Percentiles rank a stretch among this genome's conserved stretches.
These are phyloP conservation scores for Bisporella sp. DNA, from an alignment of 2,329 filamentous ascomycete species.

Conservation along the genomic window DNA sequence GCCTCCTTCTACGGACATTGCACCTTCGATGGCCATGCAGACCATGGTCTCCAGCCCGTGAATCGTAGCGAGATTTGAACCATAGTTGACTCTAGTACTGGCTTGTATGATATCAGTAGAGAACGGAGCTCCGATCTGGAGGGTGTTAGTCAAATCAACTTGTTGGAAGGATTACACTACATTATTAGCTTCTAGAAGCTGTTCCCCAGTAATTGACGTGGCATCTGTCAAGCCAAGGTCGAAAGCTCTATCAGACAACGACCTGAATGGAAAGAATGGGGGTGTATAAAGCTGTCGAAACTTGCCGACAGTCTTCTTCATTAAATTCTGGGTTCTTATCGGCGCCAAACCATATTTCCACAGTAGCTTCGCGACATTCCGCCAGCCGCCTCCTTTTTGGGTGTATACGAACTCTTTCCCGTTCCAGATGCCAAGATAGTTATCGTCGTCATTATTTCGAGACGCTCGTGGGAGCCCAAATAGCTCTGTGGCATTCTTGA, in stretches of 20 bases:
- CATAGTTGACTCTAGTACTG: slow-evolving; percentile 90
- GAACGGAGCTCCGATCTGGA: slow-evolving; percentile 57
- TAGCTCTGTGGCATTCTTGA: slow-evolving; percentile 63
- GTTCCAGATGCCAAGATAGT: slow-evolving; percentile 75
- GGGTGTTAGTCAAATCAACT: not conserved
- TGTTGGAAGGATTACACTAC: slow-evolving; percentile 23
- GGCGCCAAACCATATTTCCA: slow-evolving; percentile 84
- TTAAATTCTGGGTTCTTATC: slow-evolving; percentile 63
- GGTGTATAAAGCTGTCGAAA: slow-evolving; percentile 77
- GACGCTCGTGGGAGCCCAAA: slow-evolving; percentile 59
- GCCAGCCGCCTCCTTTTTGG: slow-evolving; percentile 60
- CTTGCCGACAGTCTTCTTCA: slow-evolving; percentile 61
- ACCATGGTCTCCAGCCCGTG: slow-evolving; percentile 86
- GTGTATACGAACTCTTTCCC: slow-evolving; percentile 67
- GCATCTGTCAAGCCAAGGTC: slow-evolving; percentile 60
- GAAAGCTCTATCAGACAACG: slow-evolving; percentile 60
- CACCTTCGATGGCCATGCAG: slow-evolving; percentile 82
- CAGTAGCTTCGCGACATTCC: slow-evolving; percentile 70
- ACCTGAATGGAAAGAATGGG: slow-evolving; percentile 78
- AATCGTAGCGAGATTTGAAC: slow-evolving; percentile 76
- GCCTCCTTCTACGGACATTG: slow-evolving; percentile 70
- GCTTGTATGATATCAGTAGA: slow-evolving; percentile 81
- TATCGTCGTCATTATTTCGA: slow-evolving; percentile 34
- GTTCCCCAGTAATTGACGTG: slow-evolving; percentile 65
- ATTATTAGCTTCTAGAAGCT: slow-evolving; percentile 62